These are phyloP conservation scores for Suillus plorans DNA, from an alignment of 768 basidiomycete species.

Conservation along the genomic window DNA sequence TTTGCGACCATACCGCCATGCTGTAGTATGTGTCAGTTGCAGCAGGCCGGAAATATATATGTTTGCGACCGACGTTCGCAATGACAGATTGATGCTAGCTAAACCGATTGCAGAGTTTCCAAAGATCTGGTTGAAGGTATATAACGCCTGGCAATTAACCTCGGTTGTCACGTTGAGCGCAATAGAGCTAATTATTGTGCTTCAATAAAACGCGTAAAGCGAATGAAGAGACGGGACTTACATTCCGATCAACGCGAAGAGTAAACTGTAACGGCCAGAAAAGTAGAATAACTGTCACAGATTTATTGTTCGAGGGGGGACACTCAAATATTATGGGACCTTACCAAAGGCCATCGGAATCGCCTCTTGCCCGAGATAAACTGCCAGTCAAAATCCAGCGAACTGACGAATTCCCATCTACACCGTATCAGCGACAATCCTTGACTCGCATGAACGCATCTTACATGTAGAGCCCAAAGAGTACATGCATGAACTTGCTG, in stretches of 20 bases:
- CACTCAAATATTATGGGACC: constrained; percentile 9
- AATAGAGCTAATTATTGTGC: constrained; percentile 40
- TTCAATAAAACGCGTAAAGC: not conserved
- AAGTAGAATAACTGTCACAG: constrained; percentile 61
- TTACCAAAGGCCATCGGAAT: constrained; percentile 70
- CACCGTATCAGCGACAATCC: constrained; percentile 11
- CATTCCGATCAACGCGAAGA: constrained; percentile 71
- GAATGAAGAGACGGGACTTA: constrained; percentile 32
- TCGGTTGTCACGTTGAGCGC: constrained; percentile 58
- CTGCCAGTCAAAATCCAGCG: constrained; percentile 64
- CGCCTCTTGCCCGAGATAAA: constrained; percentile 53
- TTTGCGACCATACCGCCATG: constrained; percentile 70
- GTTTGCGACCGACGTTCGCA: constrained; percentile 54
- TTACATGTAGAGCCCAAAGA: constrained; percentile 61
- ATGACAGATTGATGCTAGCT: constrained; percentile 68
- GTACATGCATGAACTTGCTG: constrained; percentile 56
- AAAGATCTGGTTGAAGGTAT: constrained; percentile 65
- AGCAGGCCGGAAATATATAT: not conserved
- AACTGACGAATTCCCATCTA: constrained; percentile 70
- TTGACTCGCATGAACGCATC: constrained; percentile 19
- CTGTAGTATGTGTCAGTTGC: constrained; percentile 30
- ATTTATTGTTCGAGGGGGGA: constrained; percentile 1
- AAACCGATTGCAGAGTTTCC: constrained; percentile 69
- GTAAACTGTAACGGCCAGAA: constrained; percentile 61
- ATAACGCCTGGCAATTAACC: constrained; percentile 66